Base-by-base conservation (phyloP, 176 grass and related monocot genomes). In the maize (Zea mays) region DNA sequence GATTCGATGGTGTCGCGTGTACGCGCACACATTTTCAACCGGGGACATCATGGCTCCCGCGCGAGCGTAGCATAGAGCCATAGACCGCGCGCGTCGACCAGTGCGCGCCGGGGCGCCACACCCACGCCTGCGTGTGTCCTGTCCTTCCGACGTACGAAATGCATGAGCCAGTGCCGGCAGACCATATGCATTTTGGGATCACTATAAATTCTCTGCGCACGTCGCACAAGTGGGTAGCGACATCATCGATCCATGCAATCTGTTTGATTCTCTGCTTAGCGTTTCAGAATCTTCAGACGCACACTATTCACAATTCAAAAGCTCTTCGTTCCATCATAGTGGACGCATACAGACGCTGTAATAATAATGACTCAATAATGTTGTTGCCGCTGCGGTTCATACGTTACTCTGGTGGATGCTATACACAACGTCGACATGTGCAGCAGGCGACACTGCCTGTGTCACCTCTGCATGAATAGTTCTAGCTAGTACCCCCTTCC, bases 291-390 rank as follows among this genome's bases (percentile, higher is more conserved):
- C n/a, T 44, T 6, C 17, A 58, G 54, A 38, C 5, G 13, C n/a
- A 12, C 78, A 49, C 59, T 77, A 8, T 65, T 45, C 19, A 5
- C 33, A 66, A 78, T 78, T 82, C 36, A 82, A 82, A 12, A 5
- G 41, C 49, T 13, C 59, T 40, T 40, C 42, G 0, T 0, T 20
- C 7, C 51, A 55, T 56, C 38, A 6, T 54, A 71, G 65, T 71
- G 46, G 1, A 7, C 10, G 36, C 73, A 75, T 14, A 70, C 33
- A 48, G 35, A 54, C 16, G 17, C 37, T 56, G 5, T 9, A 8
- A 45, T 45, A 8, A 27, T 11, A 5, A 49, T 49, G 47, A 49
- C 47, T 15, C 4, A 50, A 51, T 9, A 8, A 10, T 2, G 66
- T 27, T 65, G 65, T 51, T 54, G 1, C 15, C 4, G 12, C 58